phyloP scores from a whole-genome alignment of 2,329 filamentous ascomycete genomes.

The Fusarium scirpi region DNA sequence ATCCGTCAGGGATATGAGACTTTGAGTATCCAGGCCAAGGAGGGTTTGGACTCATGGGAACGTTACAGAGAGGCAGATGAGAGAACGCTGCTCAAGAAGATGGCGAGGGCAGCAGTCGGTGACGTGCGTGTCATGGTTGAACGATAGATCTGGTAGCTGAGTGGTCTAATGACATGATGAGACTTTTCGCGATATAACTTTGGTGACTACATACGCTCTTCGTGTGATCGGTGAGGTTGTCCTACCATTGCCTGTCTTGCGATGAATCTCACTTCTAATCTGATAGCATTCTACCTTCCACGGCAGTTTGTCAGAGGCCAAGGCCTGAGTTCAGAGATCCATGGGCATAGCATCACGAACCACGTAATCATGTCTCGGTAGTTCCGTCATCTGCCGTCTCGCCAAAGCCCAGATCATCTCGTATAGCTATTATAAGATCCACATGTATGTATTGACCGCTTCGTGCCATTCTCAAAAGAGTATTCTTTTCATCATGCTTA shows the following conservation, averaged over 20 bases:
- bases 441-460: neutral
- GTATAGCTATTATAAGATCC: neutral
- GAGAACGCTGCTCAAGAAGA: conserved; percentile 86
- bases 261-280: neutral
- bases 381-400: neutral
- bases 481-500: neutral
- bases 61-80: conserved; percentile 88
- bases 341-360: neutral
- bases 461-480: neutral
- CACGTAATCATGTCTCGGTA: neutral
- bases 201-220: neutral
- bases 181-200: neutral
- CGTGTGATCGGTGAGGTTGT: neutral
- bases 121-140: conserved; percentile 67
- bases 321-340: neutral
- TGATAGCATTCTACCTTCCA: neutral
- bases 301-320: neutral
- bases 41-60: conserved; percentile 88
- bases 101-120: conserved; percentile 80
- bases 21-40: conserved; percentile 87
- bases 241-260: no score
- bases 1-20: conserved; percentile 98
- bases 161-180: conserved; percentile 19
- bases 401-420: neutral
- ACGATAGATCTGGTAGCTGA: conserved; percentile 37